Evolutionary conservation across 106 monocot genomes (phyloP), one percentile per base, ranked within the genome.

Genomic region (Chionographis japonica): DNA sequence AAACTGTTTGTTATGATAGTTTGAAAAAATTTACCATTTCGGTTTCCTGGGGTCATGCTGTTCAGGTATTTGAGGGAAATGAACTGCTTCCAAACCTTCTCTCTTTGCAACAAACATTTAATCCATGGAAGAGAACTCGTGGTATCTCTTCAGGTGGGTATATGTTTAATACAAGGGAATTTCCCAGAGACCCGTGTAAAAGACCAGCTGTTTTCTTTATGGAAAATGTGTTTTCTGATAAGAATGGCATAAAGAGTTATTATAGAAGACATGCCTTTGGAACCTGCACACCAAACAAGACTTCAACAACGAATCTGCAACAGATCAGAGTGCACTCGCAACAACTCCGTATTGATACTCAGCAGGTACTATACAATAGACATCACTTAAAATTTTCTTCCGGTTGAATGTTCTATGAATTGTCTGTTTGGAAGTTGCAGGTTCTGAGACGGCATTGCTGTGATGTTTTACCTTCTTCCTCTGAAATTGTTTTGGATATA

Each of bases 31-130:
- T 37, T 2, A 83, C 92, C 0, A 35, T 95, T 51, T 95, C 95
- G 2, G 54, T 95, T 67, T 80, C 92, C 3, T 95, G 95, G 95
- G 95, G 95, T 20, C 92, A 92, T 58, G 61, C 71, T 12, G 78
- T 90, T 80, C 86, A 88, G 60, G 70, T 91, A 4, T 90, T 81
- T 56, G 77, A 85, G 68, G 94, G 90, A 27, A 88, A 80, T 71
- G 16, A 61, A 12, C 74, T 85, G 73, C 79, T 94, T 56, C 73
- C 78, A 7, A 88, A 94, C 50, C 67, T 95, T 42, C 74, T 95
- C 61, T 42, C 84, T 16, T 61, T 72, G 61, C 85, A 75, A 51
- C 67, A 61, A 50, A 95, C 95, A 66, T 95, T 95, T 69, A 65
- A 11, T 13, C 75, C 86, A 17, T 95, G 95, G 91, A 81, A 38